A percentile compares a stretch with the other conserved stretches of the same genome.
These are phyloP conservation scores for Talaromyces sp. DNA, from an alignment of 2,329 filamentous ascomycete species.

Conservation along the genomic window DNA sequence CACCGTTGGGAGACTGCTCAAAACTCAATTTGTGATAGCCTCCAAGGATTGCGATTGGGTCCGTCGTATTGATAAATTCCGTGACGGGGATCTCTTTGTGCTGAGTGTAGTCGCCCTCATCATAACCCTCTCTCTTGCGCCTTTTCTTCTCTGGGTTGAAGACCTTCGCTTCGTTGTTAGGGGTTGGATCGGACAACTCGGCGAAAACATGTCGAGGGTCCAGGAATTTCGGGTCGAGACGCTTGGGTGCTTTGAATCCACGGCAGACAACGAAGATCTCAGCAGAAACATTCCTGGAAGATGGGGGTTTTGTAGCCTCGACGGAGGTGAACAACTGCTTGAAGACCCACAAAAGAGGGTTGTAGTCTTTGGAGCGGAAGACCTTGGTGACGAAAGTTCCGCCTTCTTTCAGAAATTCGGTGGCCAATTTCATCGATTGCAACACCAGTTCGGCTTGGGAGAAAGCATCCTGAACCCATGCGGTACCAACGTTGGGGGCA, in stretches of 20 bases:
- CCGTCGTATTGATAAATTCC: conserved; percentile 88
- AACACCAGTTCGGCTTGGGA: conserved; percentile 90
- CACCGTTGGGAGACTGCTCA: conserved; percentile 68
- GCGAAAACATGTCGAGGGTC: conserved; percentile 88
- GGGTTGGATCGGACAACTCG: conserved; percentile 75
- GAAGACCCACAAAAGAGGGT: conserved; percentile 91
- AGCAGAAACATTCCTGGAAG: conserved; percentile 89
- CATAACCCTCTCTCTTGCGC: conserved; percentile 94
- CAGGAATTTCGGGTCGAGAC: conserved; percentile 84
- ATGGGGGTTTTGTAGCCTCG: conserved; percentile 94
- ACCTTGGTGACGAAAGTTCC: conserved; percentile 97
- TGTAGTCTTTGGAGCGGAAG: conserved; percentile 95
- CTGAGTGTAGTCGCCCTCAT: conserved; percentile 89
- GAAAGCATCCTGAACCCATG: conserved; percentile 98
- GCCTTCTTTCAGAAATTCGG: conserved; percentile 82
- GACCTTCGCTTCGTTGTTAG: conserved; percentile 96
- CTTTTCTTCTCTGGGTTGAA: conserved; percentile 98
- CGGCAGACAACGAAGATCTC: conserved; percentile 98
- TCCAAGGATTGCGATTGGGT: conserved; percentile 89
- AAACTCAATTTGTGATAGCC: conserved; percentile 80
- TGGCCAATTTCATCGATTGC: conserved; percentile 86
- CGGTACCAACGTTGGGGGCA: conserved; percentile 94
- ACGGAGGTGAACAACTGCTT: conserved; percentile 94
- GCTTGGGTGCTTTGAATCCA: conserved; percentile 91
- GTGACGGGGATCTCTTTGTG: conserved; percentile 84